Evolutionary conservation across 768 basidiomycete genomes (phyloP).

Genomic region (Hericium alpestre): DNA sequence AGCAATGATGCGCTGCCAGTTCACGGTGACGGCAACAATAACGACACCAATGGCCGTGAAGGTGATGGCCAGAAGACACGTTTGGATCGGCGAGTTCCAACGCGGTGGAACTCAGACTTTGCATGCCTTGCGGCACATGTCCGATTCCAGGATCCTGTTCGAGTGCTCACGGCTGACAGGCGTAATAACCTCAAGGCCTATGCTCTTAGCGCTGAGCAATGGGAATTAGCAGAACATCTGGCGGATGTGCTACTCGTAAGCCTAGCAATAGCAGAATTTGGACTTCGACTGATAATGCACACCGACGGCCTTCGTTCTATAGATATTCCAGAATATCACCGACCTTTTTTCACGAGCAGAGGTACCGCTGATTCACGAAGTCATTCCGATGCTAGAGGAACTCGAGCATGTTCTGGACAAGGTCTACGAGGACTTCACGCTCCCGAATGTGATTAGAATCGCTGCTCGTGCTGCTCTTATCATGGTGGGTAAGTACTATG

Average conservation of each 20-base stretch:
- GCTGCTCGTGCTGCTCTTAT: constrained; percentile 10
- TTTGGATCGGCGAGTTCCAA: constrained; percentile 20
- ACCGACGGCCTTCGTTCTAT: not conserved
- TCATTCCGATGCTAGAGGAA: constrained; percentile 10
- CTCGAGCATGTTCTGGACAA: constrained; percentile 3
- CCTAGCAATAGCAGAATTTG: too few species aligned
- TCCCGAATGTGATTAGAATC: constrained; percentile 8
- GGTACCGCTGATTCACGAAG: constrained; percentile 10
- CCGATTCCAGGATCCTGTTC: constrained; percentile 15
- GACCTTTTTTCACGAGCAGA: constrained; percentile 17
- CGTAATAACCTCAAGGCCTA: not conserved
- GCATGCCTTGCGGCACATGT: constrained; percentile 19
- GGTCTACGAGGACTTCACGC: not conserved
- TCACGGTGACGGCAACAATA: too few species aligned
- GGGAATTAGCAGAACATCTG: constrained; percentile 15
- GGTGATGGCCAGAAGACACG: constrained; percentile 9
- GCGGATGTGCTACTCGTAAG: constrained; percentile 19
- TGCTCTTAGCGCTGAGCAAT: not conserved
- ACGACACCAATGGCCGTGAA: too few species aligned
- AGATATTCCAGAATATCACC: constrained; percentile 19
- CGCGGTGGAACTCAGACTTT: constrained; percentile 24
- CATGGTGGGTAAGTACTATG: constrained; percentile 15
- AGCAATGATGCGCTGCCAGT: too few species aligned
- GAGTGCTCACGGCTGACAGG: constrained; percentile 12
- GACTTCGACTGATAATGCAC: not conserved